Base-by-base conservation (phyloP, 768 basidiomycete genomes). In the Mycena galopus region DNA sequence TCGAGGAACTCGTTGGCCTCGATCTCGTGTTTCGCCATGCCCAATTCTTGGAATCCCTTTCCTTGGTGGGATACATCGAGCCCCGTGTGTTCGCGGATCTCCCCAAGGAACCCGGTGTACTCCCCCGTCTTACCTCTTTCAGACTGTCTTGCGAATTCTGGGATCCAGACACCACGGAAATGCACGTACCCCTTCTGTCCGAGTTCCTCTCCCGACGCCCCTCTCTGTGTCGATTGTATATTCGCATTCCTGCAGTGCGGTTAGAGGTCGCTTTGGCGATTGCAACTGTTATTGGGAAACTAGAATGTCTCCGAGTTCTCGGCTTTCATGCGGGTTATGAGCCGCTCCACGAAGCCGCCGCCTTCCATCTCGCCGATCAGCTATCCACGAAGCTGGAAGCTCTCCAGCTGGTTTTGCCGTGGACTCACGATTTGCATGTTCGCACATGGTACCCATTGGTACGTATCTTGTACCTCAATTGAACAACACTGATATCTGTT, bases 311-410 rank as follows among this genome's bases (percentile, higher is more conserved):
- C 25, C 81, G 83, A 44, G 83, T 83, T 29, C 74, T 85, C 8
- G 84, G 85, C 19, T 67, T 86, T n/a, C 82, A 85, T 69, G 81
- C 83, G 17, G 85, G 85, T 0, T 37, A 60, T 4, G 77, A 78
- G 32, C 51, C 61, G 55, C 77, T 84, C 32, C 51, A 75, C 27
- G 76, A 79, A 30, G 67, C 75, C 8, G 78, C 76, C n/a, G 75
- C 82, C 6, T 57, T 72, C 14, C 50, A 66, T 23, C 69, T 85
- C 5, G 77, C 79, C 16, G 72, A 72, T 9, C 60, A 75, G 27
- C 65, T 86, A 30, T 82, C 82, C 6, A 35, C 76, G 5, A 78
- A 76, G 10, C 74, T 85, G 33, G 78, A 76, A 63, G 83, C 84
- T 9, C 76, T 86, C 9, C 83, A 85, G 44, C 76, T 86, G 25